Base-by-base conservation (phyloP, 108 stramenopile genomes). In the Cyclotella kingstonii region DNA sequence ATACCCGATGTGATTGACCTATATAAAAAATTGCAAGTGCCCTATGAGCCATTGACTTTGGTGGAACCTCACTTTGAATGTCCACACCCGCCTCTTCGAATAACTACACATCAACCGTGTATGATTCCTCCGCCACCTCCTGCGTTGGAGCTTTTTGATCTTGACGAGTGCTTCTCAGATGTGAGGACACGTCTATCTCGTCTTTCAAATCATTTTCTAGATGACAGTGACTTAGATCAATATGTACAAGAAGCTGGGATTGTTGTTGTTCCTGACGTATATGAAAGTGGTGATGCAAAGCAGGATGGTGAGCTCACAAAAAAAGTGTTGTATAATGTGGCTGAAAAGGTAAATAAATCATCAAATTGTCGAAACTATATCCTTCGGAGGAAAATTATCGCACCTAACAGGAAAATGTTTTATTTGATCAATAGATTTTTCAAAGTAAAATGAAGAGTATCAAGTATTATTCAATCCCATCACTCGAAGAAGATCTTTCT, bases 71-170 rank as follows among this genome's bases (percentile, higher is more conserved):
- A 85, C 33, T 93, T 93, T 72, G 86, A 90, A 55, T 76, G 84
- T 31, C 89, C 89, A 22, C 78, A 90, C 22, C 92, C 92, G 3
- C 80, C 84, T 7, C 66, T 93, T 5, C 57, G 49, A 54, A 77
- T 86, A 27, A 86, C 91, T 22, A 81, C 83, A 3, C 90, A 91
- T 55, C 73, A 79, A 0, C 89, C 89, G 22, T 53, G 60, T 14
- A 76, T 85, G 80, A 57, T 79, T 0, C 81, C 79, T 23, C 70
- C 30, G 28, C 82, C 86, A 4, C 73, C 86, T 12, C 92, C 92
- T 11, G 81, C 86, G 28, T 76, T 93, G 52, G 92, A 93, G 54
- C 81, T 84, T 38, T 93, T 93, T 58, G 87, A 93, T 76, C 79
- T 93, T 19, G 92, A 93, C 69, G 92, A 91, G 60, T 84, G 89